Conservation (phyloP, 176 grass and related monocot species). For the Elaeis guineensis region DNA sequence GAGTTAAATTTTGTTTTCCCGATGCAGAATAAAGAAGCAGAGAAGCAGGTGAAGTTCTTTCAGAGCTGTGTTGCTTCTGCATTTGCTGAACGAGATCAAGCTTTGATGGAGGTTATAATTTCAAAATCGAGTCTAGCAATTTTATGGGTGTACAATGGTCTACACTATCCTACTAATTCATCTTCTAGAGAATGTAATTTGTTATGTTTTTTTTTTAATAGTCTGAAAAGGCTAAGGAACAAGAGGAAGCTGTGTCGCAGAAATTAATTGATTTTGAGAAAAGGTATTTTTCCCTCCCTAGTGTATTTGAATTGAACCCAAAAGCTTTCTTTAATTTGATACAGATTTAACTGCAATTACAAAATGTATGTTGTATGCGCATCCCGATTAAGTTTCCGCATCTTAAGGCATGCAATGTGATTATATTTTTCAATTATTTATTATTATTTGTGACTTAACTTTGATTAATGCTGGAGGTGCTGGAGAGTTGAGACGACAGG, state of each 20-base stretch:
- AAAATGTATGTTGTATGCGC: not conserved
- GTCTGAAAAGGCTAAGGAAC: constrained; percentile 88
- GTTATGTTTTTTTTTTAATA: constrained; percentile 33
- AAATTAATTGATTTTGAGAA: constrained; percentile 49
- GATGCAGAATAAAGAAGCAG: constrained; percentile 90
- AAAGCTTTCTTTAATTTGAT: not conserved
- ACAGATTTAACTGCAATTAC: not conserved
- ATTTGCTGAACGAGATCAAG: constrained; percentile 81
- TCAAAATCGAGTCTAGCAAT: not conserved
- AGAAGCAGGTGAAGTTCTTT: constrained; percentile 94
- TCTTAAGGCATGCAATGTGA: too few relatives aligned
- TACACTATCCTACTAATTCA: not conserved
- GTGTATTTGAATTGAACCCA: not conserved
- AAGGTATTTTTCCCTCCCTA: constrained; percentile 34
- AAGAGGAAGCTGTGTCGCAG: constrained; percentile 53
- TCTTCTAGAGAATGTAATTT: constrained; percentile 15
- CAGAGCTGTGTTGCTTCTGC: constrained; percentile 86
- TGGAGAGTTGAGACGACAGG: too few relatives aligned
- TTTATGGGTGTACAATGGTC: too few relatives aligned
- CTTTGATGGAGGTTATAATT: constrained; percentile 63
- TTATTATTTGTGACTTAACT: too few relatives aligned
- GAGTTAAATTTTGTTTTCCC: constrained; percentile 13
- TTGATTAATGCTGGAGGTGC: too few relatives aligned
- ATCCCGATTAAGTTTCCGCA: too few relatives aligned
- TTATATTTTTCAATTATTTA: too few relatives aligned